Base-by-base conservation (phyloP, 306 rosid genomes). In the Trichosanthes cucumerina region DNA sequence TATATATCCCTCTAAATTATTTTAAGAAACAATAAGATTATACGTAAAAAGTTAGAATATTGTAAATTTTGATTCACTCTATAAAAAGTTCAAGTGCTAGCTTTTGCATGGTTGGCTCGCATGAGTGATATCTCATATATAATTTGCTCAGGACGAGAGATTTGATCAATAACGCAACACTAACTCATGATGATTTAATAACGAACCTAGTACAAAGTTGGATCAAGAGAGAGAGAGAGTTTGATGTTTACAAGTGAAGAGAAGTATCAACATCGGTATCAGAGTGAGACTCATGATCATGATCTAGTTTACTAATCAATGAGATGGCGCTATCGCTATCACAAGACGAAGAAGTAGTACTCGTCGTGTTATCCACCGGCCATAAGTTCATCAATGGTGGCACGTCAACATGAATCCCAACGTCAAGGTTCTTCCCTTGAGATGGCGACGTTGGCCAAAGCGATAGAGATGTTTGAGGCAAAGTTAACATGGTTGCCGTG, bases 221-320 rank as follows among this genome's bases (percentile, higher is more conserved):
- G 47, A 65, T 36, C 3, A 15, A 31, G 41, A 28, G 43, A 62
- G 33, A 31, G 41, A 28, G 43, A 62, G 33, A 63, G 43, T 33
- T 6, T 43, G 3, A 31, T 58, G 83, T 84, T 90, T 78, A 93
- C 64, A 93, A 87, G 84, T 88, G 98, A 82, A 93, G 98, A 77
- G 97, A 94, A 82, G 98, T 94, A 87, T 94, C 97, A 65, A 94
- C 90, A 62, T 85, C 89, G 77, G 86, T 78, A 58, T 80, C 85
- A 68, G 86, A 76, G 33, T 72, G 86, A 57, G 82, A 79, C 62
- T 68, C 70, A 73, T 80, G n/a, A 56, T 56, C 6, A 21, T 53
- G 58, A 77, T 81, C 88, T 68, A 65, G 69, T 13, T 85, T 81
- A 80, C 75, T 34, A 34, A 64, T 85, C 80, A 80, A 82, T 21